phyloP scores from a whole-genome alignment of 805 yeast species.

The Saturnispora kantuleensis region DNA sequence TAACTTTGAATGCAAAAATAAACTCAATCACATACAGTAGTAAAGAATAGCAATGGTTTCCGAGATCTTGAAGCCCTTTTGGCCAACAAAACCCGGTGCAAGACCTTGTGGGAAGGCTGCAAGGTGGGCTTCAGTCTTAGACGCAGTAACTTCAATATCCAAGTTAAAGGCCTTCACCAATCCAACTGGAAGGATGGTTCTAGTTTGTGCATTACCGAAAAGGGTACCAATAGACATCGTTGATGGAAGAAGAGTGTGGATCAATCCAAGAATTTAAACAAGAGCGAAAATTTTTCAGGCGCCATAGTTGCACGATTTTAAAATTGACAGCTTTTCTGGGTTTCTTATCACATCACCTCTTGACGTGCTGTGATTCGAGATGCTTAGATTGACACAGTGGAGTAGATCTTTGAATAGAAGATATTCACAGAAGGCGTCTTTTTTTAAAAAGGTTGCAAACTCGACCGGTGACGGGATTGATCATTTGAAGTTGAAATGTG shows the following conservation, averaged over 20 bases:
- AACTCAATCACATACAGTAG: conserved; percentile 31
- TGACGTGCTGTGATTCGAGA: no score
- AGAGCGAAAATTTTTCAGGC: conserved; percentile 2
- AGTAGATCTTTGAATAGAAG: no score
- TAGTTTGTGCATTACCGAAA: conserved; percentile 25
- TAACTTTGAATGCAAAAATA: conserved; percentile 3
- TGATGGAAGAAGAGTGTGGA: conserved; percentile 5
- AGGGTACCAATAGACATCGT: conserved; percentile 29
- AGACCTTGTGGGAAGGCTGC: conserved; percentile 54
- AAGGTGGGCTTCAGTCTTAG: conserved; percentile 27
- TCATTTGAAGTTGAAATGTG: conserved; percentile 1
- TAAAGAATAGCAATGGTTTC: conserved; percentile 57
- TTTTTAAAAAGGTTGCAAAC: no score
- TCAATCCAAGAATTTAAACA: neutral
- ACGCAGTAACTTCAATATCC: conserved; percentile 35
- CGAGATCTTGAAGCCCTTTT: conserved; percentile 61
- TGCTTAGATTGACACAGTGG: no score
- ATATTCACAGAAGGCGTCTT: no score
- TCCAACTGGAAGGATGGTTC: conserved; percentile 26
- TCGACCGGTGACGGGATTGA: conserved; percentile 4
- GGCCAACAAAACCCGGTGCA: conserved; percentile 61
- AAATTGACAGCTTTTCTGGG: conserved; percentile 1
- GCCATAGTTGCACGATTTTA: neutral
- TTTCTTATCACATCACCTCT: neutral
- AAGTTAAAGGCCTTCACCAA: conserved; percentile 50